Percentiles rank a stretch among this genome's conserved stretches.
Conservation (phyloP, 352 stramenopile genomes). For the Pythium myriotylum region DNA sequence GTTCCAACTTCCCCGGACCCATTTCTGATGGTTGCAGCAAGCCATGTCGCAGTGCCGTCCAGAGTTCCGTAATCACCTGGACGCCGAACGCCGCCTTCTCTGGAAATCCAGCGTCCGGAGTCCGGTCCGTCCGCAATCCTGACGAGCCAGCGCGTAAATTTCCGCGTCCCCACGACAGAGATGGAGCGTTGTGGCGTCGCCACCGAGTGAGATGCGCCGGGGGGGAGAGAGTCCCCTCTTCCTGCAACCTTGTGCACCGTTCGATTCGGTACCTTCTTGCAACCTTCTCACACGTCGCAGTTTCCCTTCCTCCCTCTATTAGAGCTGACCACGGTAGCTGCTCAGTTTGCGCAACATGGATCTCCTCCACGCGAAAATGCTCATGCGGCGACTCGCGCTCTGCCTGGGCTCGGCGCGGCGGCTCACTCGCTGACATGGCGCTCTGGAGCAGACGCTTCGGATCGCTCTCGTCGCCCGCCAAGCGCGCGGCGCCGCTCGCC, state of each 20-base stretch:
- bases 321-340: neutral
- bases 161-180: conserved; percentile 18
- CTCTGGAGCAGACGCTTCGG: conserved; percentile 39
- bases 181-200: conserved; percentile 6
- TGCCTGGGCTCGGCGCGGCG: too few species aligned
- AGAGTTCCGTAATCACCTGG: too few species aligned
- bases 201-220: neutral
- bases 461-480: conserved; percentile 17
- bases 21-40: too few species aligned
- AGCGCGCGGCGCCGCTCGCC: conserved; percentile 34
- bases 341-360: conserved; percentile 20
- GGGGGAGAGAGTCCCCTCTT: neutral
- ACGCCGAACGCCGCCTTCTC: too few species aligned
- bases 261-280: neutral
- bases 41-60: too few species aligned
- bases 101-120: too few species aligned
- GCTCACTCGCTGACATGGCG: conserved; percentile 15
- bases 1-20: too few species aligned
- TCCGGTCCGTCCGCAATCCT: too few species aligned
- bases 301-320: neutral
- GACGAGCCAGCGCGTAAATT: conserved; percentile 2
- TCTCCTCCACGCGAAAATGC: conserved; percentile 8
- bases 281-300: conserved; percentile 17
- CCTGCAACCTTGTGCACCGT: conserved; percentile 8
- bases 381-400: neutral